A percentile compares a stretch with the other conserved stretches of the same genome.
Evolutionary conservation across 164 flowering plant genomes (phyloP).

Genomic region (Vitis amurensis): DNA sequence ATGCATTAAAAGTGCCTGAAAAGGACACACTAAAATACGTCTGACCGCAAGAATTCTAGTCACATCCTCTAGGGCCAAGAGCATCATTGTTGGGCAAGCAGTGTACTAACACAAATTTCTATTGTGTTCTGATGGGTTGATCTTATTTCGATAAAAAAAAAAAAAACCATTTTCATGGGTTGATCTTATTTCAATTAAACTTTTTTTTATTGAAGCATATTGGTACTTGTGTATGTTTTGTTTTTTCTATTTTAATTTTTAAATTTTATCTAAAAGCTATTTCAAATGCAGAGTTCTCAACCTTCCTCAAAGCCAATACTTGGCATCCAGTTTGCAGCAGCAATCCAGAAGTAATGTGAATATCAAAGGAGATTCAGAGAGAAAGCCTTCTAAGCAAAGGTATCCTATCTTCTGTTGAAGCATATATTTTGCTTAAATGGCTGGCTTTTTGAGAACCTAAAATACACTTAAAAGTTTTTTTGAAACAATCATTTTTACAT

Average conservation of each 20-base stretch:
- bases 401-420: slow-evolving; percentile 13
- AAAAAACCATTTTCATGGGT: no score
- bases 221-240: neutral
- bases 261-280: neutral
- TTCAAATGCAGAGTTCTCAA: slow-evolving; percentile 62
- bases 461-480: no score
- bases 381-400: slow-evolving; percentile 48
- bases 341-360: slow-evolving; percentile 28
- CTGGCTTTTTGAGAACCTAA: neutral
- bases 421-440: neutral
- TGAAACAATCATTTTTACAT: no score
- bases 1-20: no score
- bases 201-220: neutral
- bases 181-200: no score
- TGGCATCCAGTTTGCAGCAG: slow-evolving; percentile 32
- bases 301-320: slow-evolving; percentile 63
- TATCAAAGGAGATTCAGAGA: slow-evolving; percentile 33
- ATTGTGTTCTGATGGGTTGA: no score
- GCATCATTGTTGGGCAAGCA: no score
- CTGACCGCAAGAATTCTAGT: no score
- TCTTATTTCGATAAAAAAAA: no score
- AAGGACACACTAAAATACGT: no score
- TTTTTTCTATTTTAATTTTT: neutral
- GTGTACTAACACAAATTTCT: no score
- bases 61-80: no score